Evolutionary conservation across 2,329 filamentous ascomycete species (phyloP).

Genomic region (Talaromyces sp.): DNA sequence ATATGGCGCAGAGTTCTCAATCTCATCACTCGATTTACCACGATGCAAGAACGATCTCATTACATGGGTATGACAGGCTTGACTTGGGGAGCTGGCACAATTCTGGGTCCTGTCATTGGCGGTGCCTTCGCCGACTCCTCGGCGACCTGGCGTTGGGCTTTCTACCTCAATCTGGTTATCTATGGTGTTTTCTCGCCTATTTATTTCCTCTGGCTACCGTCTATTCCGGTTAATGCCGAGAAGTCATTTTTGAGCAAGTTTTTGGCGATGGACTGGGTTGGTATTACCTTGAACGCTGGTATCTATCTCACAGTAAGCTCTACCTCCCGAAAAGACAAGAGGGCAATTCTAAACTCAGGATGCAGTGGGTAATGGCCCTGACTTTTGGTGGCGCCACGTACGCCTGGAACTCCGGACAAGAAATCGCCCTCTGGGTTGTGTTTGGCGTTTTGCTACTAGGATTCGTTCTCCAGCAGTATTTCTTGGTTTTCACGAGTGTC

Average conservation of each 20-base stretch:
- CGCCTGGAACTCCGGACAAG: neutral
- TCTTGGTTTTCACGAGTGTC: neutral
- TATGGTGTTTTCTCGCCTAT: constrained; percentile 43
- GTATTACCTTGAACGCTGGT: neutral
- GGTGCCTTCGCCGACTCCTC: constrained; percentile 31
- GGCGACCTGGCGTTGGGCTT: constrained; percentile 27
- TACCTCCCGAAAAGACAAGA: neutral
- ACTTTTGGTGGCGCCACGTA: neutral
- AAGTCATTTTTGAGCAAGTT: neutral
- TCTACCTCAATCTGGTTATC: constrained; percentile 54
- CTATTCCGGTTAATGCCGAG: neutral
- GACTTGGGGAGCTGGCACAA: constrained; percentile 33
- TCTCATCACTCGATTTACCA: constrained; percentile 17
- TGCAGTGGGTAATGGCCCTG: neutral
- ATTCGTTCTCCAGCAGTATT: neutral
- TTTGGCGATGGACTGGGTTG: neutral
- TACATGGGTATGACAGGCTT: constrained; percentile 35
- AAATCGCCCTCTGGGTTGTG: neutral
- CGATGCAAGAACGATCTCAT: constrained; percentile 22
- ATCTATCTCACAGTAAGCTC: neutral
- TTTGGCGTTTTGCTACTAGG: neutral
- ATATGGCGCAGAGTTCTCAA: neutral
- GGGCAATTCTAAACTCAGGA: neutral
- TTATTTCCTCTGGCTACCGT: constrained; percentile 42
- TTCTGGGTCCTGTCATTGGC: constrained; percentile 39